Base-by-base conservation (phyloP, 306 rosid genomes). In the Inga leiocalycina region DNA sequence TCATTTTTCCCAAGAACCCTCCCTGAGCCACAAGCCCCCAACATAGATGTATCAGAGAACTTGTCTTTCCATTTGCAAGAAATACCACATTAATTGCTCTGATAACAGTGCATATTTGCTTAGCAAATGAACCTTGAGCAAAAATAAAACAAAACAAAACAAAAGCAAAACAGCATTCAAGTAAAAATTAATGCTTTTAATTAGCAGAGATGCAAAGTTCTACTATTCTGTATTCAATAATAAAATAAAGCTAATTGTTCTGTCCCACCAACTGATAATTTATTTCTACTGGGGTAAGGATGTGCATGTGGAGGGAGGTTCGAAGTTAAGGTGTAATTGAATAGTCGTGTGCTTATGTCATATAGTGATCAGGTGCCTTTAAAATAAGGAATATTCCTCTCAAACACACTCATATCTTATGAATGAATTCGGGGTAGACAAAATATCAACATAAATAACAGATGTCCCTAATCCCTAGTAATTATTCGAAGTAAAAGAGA, bases 171-270 rank as follows among this genome's bases (percentile, higher is more conserved):
- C 9, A 41, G 51, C 27, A 43, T 78, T 79, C 27, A 68, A 49
- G 32, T 56, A 77, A 82, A 62, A 16, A 20, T 8, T 7, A 57
- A 54, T 3, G 19, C 43, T 82, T 85, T 43, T 27, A 49, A 62
- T 54, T 10, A 34, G 11, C 5, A 4, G 56, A 35, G 51, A 56
- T n/a, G 49, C 20, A 10, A 75, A 34, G 52, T 27, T 66, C 68
- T 66, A 61, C 45, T 54, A 72, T 67, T 77, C 44, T 61, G 22
- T 77, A 66, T 66, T 81, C 43, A 51, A 77, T 49, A 68, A 71
- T 72, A 71, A 59, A 59, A 5, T 65, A 72, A 79, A 64, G 71
- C 22, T 56, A n/a, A 41, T 59, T 8, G 22, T 57, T 51, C 46
- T 49, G 6, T 49, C 24, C 27, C 35, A 52, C 62, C 66, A 34